These are phyloP conservation scores for Pichia deserticola DNA, from an alignment of 805 yeast species.

Conservation along the genomic window DNA sequence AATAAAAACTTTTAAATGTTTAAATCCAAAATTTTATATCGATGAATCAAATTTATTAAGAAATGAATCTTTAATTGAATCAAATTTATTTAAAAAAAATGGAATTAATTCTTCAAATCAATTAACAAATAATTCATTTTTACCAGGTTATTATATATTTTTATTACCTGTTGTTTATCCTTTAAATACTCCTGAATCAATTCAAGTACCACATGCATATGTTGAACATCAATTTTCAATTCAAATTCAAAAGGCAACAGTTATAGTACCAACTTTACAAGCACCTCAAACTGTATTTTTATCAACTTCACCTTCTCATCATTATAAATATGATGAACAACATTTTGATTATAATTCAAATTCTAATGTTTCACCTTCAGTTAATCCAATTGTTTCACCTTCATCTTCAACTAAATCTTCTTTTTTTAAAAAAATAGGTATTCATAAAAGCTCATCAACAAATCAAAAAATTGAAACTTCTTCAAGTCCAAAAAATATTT, in stretches of 20 bases:
- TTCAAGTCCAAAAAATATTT: conserved; percentile 4
- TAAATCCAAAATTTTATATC: conserved; percentile 19
- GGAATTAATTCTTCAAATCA: not conserved
- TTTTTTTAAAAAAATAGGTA: conserved; percentile 21
- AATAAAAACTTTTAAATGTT: conserved; percentile 17
- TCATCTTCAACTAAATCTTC: conserved; percentile 6
- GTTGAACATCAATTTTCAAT: conserved; percentile 37
- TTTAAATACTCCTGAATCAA: conserved; percentile 54
- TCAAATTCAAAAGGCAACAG: conserved; percentile 30
- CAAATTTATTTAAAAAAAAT: conserved; percentile 13
- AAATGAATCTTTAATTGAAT: conserved; percentile 8
- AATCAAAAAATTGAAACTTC: conserved; percentile 7
- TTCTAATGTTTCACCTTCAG: not conserved
- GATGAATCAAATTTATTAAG: conserved; percentile 14
- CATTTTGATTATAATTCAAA: not conserved
- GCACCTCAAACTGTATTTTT: conserved; percentile 27
- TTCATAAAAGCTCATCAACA: conserved; percentile 11
- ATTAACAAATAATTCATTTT: conserved; percentile 21
- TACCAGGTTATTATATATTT: conserved; percentile 67
- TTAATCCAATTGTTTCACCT: not conserved
- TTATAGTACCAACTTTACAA: conserved; percentile 20
- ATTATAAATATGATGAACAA: conserved; percentile 17
- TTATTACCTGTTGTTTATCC: conserved; percentile 58
- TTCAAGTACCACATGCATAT: conserved; percentile 43
- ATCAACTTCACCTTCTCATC: conserved; percentile 30